Evolutionary conservation across 192 early-diverging fungal species (phyloP).

Genomic region (Phycomyces nitens): DNA sequence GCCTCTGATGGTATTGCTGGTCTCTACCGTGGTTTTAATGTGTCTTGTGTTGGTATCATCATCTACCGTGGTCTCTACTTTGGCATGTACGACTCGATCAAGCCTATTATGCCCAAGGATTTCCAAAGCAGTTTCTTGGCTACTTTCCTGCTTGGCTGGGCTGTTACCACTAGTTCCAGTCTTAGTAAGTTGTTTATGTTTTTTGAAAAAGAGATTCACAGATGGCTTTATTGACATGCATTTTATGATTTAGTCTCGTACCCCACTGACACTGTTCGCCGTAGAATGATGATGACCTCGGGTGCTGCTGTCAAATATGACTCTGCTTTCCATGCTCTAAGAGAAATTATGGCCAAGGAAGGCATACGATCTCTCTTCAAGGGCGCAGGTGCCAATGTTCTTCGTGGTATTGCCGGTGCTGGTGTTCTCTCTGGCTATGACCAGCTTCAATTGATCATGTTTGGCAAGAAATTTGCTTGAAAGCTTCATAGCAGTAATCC

Average conservation of each 20-base stretch:
- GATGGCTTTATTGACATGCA: background rate
- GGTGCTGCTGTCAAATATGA: slow-evolving; percentile 88
- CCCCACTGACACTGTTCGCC: slow-evolving; percentile 96
- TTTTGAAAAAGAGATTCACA: too few relatives aligned
- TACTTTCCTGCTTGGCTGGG: slow-evolving; percentile 49
- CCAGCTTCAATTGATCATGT: slow-evolving; percentile 46
- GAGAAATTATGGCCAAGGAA: slow-evolving; percentile 87
- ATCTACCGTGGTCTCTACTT: slow-evolving; percentile 84
- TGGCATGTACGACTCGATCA: slow-evolving; percentile 72
- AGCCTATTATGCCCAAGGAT: slow-evolving; percentile 35
- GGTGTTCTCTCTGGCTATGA: slow-evolving; percentile 85
- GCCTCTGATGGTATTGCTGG: slow-evolving; percentile 81
- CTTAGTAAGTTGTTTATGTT: slow-evolving; percentile 35
- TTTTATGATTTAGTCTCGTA: slow-evolving; percentile 62
- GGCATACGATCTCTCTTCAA: slow-evolving; percentile 95
- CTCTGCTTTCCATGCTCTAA: slow-evolving; percentile 79
- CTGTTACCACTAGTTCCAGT: slow-evolving; percentile 83
- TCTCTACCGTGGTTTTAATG: slow-evolving; percentile 94
- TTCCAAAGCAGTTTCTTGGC: slow-evolving; percentile 39
- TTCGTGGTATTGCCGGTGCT: slow-evolving; percentile 96
- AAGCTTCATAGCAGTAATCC: too few relatives aligned
- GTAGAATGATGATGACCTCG: slow-evolving; percentile 96
- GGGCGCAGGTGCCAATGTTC: slow-evolving; percentile 98
- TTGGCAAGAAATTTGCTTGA: slow-evolving; percentile 19
- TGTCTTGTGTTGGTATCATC: slow-evolving; percentile 88